These are phyloP conservation scores for Micromonas commoda DNA, from an alignment of 139 green algal genomes.

Conservation along the genomic window DNA sequence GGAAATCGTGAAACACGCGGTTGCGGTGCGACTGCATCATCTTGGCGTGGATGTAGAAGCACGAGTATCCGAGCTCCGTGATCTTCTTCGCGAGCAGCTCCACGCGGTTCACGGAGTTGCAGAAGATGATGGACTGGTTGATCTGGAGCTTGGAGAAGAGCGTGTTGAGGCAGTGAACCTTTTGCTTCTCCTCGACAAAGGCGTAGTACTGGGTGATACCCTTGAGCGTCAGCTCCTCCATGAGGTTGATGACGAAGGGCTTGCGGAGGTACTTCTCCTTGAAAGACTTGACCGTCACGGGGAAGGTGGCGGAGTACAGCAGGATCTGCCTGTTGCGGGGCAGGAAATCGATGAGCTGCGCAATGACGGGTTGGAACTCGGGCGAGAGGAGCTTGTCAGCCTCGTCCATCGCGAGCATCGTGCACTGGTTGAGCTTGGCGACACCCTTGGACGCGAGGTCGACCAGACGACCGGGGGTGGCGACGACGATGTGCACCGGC, in stretches of 20 bases:
- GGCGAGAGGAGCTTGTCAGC: conserved; percentile 93
- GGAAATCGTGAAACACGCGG: conserved; percentile 99
- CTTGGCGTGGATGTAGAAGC: conserved; percentile 99
- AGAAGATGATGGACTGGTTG: conserved; percentile 99
- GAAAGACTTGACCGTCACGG: conserved; percentile 96
- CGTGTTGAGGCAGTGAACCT: conserved; percentile 86
- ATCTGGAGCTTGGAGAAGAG: conserved; percentile 95
- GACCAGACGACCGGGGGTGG: conserved; percentile 92
- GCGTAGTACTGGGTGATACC: conserved; percentile 96
- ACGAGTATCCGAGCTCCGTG: conserved; percentile 98
- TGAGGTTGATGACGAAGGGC: conserved; percentile 99
- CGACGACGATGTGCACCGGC: conserved; percentile 87
- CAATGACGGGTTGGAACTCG: conserved; percentile 94
- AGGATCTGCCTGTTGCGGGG: conserved; percentile 86
- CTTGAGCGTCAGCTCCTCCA: conserved; percentile 99
- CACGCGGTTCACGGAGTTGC: conserved; percentile 97
- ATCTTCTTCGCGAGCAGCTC: conserved; percentile 99
- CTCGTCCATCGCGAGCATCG: conserved; percentile 95
- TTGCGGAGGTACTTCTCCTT: conserved; percentile 93
- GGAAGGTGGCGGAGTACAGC: conserved; percentile 96
- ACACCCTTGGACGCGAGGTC: conserved; percentile 93
- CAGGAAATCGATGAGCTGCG: conserved; percentile 86
- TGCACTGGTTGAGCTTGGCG: conserved; percentile 78
- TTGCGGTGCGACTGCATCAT: conserved; percentile 99
- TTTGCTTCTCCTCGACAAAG: conserved; percentile 98